phyloP scores from a whole-genome alignment of 805 yeast genomes.

The Saccharomycopsis lassenensis region DNA sequence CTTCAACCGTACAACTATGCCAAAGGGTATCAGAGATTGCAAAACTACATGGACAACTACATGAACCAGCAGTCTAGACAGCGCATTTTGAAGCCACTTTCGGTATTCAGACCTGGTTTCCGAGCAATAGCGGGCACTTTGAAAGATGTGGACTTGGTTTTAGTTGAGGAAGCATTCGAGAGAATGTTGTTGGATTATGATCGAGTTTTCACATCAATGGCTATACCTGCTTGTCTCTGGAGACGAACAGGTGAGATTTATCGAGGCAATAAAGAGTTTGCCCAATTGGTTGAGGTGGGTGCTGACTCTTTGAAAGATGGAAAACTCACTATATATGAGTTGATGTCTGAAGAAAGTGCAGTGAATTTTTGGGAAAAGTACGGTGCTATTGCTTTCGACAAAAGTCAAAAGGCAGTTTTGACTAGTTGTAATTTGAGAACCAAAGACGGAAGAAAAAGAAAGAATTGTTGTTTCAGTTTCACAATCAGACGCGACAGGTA shows the following conservation, averaged over 20 bases:
- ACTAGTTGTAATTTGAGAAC: conserved; percentile 85
- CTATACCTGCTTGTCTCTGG: conserved; percentile 96
- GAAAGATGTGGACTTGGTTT: conserved; percentile 80
- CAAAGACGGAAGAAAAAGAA: conserved; percentile 66
- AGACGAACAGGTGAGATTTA: conserved; percentile 94
- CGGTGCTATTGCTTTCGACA: conserved; percentile 92
- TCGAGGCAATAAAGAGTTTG: conserved; percentile 92
- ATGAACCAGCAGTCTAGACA: conserved; percentile 80
- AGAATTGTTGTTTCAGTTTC: conserved; percentile 87
- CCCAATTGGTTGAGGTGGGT: conserved; percentile 77
- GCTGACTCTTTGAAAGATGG: conserved; percentile 92
- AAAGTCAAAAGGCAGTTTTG: conserved; percentile 88
- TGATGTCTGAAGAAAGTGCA: conserved; percentile 92
- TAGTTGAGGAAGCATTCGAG: conserved; percentile 91
- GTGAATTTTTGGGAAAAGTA: conserved; percentile 97
- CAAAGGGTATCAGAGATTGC: conserved; percentile 82
- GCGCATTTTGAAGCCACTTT: conserved; percentile 74
- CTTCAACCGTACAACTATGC: conserved; percentile 91
- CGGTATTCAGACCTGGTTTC: conserved; percentile 84
- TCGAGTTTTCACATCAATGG: conserved; percentile 93
- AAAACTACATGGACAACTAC: conserved; percentile 83
- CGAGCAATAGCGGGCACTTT: conserved; percentile 84
- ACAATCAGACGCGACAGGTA: conserved; percentile 88
- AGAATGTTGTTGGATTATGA: conserved; percentile 89
- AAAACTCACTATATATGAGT: conserved; percentile 79